Evolutionary conservation across 345 rosid genomes (phyloP).

Genomic region (Arabidopsis arenosa): DNA sequence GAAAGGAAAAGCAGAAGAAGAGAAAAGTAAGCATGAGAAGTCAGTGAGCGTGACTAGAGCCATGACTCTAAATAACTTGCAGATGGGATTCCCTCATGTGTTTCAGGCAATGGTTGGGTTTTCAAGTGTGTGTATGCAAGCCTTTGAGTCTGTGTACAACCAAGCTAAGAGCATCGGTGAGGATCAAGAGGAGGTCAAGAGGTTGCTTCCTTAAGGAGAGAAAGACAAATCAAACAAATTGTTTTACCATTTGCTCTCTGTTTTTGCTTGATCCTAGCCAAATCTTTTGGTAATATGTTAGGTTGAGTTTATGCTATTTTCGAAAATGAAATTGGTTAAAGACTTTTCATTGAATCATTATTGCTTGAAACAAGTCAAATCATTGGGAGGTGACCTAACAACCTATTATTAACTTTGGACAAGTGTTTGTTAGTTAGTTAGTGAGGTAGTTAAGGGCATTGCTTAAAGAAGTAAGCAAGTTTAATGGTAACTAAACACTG

Average conservation of each 20-base stretch:
- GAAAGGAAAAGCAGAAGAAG: constrained; percentile 82
- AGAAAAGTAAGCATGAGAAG: constrained; percentile 81
- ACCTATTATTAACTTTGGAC: neutral
- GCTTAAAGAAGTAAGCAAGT: constrained; percentile 36
- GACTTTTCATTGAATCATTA: constrained; percentile 8
- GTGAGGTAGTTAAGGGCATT: constrained; percentile 29
- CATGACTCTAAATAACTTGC: constrained; percentile 84
- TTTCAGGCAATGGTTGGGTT: constrained; percentile 93
- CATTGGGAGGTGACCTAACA: constrained; percentile 7
- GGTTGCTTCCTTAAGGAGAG: constrained; percentile 35
- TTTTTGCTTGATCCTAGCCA: constrained; percentile 22
- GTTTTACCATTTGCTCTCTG: constrained; percentile 14
- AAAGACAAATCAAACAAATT: constrained; percentile 5
- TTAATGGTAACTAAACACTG: constrained; percentile 12
- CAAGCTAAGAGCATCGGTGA: constrained; percentile 60
- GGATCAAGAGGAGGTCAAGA: constrained; percentile 50
- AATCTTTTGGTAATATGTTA: constrained; percentile 26
- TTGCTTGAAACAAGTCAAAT: constrained; percentile 7
- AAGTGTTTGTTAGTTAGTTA: constrained; percentile 15
- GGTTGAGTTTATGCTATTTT: constrained; percentile 39
- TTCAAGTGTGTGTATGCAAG: constrained; percentile 91
- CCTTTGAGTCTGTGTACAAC: constrained; percentile 80
- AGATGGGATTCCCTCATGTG: constrained; percentile 92
- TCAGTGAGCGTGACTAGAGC: constrained; percentile 72
- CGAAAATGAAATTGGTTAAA: constrained; percentile 16